Evolutionary conservation across 805 yeast genomes (phyloP).

Genomic region (Sungouiozyma ichnusensis): DNA sequence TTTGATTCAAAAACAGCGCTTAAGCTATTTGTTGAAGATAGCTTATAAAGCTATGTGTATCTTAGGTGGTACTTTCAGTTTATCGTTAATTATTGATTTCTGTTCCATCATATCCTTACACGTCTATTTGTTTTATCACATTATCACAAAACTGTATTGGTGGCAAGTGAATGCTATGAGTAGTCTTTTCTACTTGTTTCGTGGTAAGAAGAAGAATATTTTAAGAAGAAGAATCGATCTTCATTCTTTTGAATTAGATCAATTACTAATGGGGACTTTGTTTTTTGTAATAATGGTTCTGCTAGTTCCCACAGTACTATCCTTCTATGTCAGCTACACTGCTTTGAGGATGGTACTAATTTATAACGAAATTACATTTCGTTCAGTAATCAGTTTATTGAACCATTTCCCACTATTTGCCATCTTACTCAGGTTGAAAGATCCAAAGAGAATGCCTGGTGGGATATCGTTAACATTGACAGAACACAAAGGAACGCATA

Average conservation of each 20-base stretch:
- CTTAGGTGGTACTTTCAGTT: conserved; percentile 59
- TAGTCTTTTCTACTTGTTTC: conserved; percentile 72
- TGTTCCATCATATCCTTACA: conserved; percentile 57
- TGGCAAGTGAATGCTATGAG: conserved; percentile 60
- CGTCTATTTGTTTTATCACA: conserved; percentile 62
- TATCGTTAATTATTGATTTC: conserved; percentile 58
- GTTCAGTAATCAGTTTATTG: conserved; percentile 48
- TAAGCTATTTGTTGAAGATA: conserved; percentile 25
- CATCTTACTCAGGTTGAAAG: conserved; percentile 65
- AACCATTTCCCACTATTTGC: conserved; percentile 87
- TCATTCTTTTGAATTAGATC: conserved; percentile 76
- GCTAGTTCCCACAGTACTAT: conserved; percentile 76
- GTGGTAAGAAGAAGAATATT: conserved; percentile 82
- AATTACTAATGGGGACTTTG: conserved; percentile 77
- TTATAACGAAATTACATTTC: conserved; percentile 40
- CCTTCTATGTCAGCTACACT: conserved; percentile 72
- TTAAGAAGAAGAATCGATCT: conserved; percentile 79
- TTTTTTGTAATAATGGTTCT: conserved; percentile 71
- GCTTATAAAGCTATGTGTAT: conserved; percentile 34
- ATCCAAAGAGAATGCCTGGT: conserved; percentile 58
- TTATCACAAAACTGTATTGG: conserved; percentile 67
- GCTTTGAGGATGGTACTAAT: conserved; percentile 44
- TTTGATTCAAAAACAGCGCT: conserved; percentile 12
- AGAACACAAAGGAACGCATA: conserved; percentile 6
- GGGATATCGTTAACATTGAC: conserved; percentile 31